phyloP scores from a whole-genome alignment of 140 eudicot genomes.

The Ambrosia hybrid region DNA sequence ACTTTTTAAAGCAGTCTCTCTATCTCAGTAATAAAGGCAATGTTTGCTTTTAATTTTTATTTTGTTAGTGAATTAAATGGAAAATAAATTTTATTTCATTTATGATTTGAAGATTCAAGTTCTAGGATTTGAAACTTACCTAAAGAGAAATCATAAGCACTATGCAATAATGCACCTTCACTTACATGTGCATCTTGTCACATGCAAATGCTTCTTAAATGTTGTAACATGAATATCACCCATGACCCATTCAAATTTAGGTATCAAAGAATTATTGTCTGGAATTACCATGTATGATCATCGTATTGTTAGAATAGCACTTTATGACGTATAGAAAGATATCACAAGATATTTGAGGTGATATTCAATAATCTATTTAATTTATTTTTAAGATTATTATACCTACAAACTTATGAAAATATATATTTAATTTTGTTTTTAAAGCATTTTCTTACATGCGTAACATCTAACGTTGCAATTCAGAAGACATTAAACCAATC shows the following conservation, averaged over 20 bases:
- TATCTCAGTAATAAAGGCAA: too few species aligned
- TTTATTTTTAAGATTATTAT: neutral
- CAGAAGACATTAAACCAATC: neutral
- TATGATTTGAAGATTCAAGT: neutral
- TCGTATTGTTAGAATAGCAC: neutral
- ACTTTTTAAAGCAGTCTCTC: too few species aligned
- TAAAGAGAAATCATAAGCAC: neutral
- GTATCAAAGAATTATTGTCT: neutral
- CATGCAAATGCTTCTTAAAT: neutral
- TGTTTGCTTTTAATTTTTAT: too few species aligned
- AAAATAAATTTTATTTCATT: neutral
- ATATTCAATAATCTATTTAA: neutral
- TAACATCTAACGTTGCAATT: neutral
- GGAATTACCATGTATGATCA: neutral
- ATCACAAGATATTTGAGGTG: constrained; percentile 2
- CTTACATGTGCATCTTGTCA: constrained; percentile 13
- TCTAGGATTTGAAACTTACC: neutral
- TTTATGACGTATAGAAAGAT: neutral
- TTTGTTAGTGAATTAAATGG: neutral
- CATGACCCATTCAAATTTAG: neutral
- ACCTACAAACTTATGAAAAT: neutral
- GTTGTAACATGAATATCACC: constrained; percentile 3
- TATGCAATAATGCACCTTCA: neutral
- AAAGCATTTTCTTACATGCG: neutral
- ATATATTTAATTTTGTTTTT: neutral